Conservation (phyloP, 148 eudicot genomes). For the Rhododendron mucronatum region DNA sequence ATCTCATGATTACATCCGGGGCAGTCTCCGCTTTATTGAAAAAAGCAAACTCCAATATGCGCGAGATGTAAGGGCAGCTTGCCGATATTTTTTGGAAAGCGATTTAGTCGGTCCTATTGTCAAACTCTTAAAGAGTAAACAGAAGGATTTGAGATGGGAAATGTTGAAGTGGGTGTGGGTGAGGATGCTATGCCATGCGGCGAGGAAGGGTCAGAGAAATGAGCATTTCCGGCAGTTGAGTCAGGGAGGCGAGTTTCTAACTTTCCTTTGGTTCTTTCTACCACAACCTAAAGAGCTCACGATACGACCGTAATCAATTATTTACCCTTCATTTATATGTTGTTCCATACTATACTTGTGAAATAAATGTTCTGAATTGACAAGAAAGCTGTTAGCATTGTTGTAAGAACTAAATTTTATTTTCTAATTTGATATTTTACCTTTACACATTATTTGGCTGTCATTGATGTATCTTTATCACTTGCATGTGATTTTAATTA, state of each 20-base stretch:
- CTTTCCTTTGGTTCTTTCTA: constrained; percentile 2
- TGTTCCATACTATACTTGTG: not conserved
- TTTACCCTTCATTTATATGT: not conserved
- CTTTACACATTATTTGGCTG: not conserved
- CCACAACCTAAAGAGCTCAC: not conserved
- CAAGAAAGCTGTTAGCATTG: not conserved
- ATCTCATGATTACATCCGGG: not conserved
- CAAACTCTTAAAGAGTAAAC: not conserved
- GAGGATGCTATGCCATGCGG: not conserved
- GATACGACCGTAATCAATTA: too few relatives aligned
- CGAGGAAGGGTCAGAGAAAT: not conserved
- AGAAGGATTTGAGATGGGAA: not conserved
- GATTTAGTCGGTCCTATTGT: too few relatives aligned
- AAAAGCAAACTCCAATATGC: accelerated
- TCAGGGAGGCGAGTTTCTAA: not conserved
- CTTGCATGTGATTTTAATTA: not conserved
- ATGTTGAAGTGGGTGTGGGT: not conserved
- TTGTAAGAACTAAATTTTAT: not conserved
- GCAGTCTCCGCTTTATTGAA: accelerated
- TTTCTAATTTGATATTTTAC: not conserved
- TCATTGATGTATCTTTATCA: not conserved
- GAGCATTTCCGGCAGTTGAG: not conserved
- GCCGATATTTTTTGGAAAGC: not conserved
- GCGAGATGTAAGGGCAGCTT: not conserved
- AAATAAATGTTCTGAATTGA: not conserved